A percentile compares a stretch with the other conserved stretches of the same genome.
Conservation (phyloP, 108 stramenopile species). For the Discostella stelligeroides region DNA sequence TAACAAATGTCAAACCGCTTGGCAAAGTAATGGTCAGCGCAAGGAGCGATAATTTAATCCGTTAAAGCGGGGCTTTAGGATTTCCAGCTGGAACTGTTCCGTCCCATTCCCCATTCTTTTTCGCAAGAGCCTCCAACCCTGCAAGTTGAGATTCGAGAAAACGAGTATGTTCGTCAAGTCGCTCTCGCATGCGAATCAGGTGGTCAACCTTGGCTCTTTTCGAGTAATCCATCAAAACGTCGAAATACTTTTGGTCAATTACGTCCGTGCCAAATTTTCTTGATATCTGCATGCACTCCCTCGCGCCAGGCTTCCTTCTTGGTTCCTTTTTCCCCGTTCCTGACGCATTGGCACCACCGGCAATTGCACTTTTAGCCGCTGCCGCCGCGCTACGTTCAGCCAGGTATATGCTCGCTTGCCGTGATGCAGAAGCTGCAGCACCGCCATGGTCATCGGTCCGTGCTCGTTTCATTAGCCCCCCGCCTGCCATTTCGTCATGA, state of each 20-base stretch:
- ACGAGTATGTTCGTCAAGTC: conserved; percentile 81
- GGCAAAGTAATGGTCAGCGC: too few species aligned
- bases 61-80: background rate
- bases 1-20: too few species aligned
- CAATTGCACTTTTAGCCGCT: conserved; percentile 27
- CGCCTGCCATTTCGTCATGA: conserved; percentile 77
- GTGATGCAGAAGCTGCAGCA: conserved; percentile 2
- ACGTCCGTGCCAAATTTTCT: conserved; percentile 66
- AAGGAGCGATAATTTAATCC: too few species aligned
- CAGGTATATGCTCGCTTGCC: conserved; percentile 12
- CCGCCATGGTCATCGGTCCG: conserved; percentile 26
- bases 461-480: conserved; percentile 53
- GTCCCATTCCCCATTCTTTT: conserved; percentile 59
- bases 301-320: conserved; percentile 86
- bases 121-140: conserved; percentile 71
- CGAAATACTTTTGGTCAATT: conserved; percentile 77
- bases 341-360: background rate
- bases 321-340: conserved; percentile 43
- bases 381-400: conserved; percentile 27
- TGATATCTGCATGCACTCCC: conserved; percentile 89
- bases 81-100: conserved; percentile 7
- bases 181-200: conserved; percentile 87
- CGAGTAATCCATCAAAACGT: conserved; percentile 82
- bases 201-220: conserved; percentile 87
- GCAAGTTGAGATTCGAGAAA: conserved; percentile 83